Percentiles rank a stretch among this genome's conserved stretches.
These are phyloP conservation scores for Drechslera avenae DNA, from an alignment of 2,329 filamentous ascomycete species.

Conservation along the genomic window DNA sequence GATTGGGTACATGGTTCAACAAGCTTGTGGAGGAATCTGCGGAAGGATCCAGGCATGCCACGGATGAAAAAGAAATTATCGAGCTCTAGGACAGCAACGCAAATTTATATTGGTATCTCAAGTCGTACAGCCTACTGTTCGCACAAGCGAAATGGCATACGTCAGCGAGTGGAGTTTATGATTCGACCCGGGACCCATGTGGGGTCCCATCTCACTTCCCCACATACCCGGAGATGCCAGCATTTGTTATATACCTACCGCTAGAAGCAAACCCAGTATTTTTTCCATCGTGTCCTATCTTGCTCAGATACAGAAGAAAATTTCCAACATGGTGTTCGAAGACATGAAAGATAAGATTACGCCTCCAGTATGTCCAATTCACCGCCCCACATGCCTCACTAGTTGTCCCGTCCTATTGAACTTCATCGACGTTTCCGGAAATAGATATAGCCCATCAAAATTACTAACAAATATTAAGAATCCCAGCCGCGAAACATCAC, in stretches of 20 bases:
- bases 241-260: slow-evolving; percentile 1
- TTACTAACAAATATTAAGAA: slow-evolving; percentile 22
- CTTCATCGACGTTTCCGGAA: too few species aligned
- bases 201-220: slow-evolving; percentile 16
- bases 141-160: too few species aligned
- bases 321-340: slow-evolving; percentile 36
- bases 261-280: neutral
- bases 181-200: too few species aligned
- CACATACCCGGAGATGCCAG: slow-evolving; percentile 26
- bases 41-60: slow-evolving; percentile 3
- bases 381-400: slow-evolving; percentile 24
- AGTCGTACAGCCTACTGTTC: too few species aligned
- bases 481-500: slow-evolving; percentile 42
- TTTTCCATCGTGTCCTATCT: neutral
- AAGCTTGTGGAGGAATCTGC: slow-evolving; percentile 31
- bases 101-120: slow-evolving; percentile 9
- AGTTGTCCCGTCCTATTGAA: neutral
- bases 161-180: too few species aligned
- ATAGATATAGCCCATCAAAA: too few species aligned
- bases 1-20: slow-evolving; percentile 50
- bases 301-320: neutral
- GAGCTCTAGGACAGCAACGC: slow-evolving; percentile 18
- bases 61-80: slow-evolving; percentile 20
- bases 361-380: slow-evolving; percentile 29
- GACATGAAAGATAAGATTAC: slow-evolving; percentile 41